A percentile compares a stretch with the other conserved stretches of the same genome.
Conservation (phyloP, 176 grass and related monocot genomes). For the Tillandsia fasciculata region DNA sequence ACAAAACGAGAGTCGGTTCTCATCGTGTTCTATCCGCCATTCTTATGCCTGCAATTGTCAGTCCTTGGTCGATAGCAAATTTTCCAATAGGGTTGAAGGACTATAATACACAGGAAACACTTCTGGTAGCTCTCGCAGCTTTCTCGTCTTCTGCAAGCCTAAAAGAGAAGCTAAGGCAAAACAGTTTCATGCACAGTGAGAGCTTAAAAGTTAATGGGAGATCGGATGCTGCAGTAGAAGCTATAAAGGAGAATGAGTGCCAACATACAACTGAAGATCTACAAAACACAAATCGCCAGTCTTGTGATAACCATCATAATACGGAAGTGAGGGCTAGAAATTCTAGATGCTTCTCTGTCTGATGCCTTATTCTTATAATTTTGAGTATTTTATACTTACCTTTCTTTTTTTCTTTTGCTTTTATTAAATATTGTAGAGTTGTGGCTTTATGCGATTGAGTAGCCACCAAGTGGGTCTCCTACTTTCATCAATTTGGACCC, state of each 20-base stretch:
- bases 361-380: background rate
- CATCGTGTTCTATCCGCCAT: slow-evolving; percentile 75
- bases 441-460: slow-evolving; percentile 70
- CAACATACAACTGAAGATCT: slow-evolving; percentile 23
- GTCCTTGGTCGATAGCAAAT: slow-evolving; percentile 65
- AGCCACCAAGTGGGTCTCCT: slow-evolving; percentile 68
- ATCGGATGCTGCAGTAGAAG: slow-evolving; percentile 21
- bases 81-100: slow-evolving; percentile 47
- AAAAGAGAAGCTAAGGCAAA: slow-evolving; percentile 25
- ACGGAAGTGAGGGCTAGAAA: slow-evolving; percentile 24
- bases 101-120: slow-evolving; percentile 36
- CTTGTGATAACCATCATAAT: slow-evolving; percentile 8
- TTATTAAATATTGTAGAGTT: slow-evolving; percentile 37
- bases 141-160: slow-evolving; percentile 44
- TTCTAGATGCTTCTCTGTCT: slow-evolving; percentile 9
- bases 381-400: slow-evolving; percentile 1
- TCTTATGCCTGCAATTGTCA: slow-evolving; percentile 39
- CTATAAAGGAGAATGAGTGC: slow-evolving; percentile 19
- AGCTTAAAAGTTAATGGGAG: slow-evolving; percentile 22
- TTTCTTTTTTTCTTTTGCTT: slow-evolving; percentile 3
- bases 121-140: slow-evolving; percentile 59
- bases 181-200: slow-evolving; percentile 23
- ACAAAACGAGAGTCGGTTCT: slow-evolving; percentile 82
- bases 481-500: slow-evolving; percentile 92
- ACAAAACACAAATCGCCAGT: slow-evolving; percentile 20